These are phyloP conservation scores for Scytalidium sp. DNA, from an alignment of 2,329 filamentous ascomycete genomes.

Conservation along the genomic window DNA sequence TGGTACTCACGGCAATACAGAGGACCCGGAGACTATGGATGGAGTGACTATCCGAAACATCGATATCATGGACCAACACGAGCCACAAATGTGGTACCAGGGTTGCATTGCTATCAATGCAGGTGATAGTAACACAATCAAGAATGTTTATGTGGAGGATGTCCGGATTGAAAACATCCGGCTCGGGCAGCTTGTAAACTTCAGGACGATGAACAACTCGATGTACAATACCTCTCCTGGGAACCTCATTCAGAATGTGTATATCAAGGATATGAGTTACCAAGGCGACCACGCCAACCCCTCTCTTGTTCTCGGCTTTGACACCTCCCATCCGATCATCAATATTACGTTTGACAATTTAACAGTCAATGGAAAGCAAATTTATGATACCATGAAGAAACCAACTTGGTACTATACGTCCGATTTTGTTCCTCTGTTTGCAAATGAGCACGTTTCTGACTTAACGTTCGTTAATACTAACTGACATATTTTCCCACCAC, in stretches of 20 bases:
- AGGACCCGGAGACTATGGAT: slow-evolving; percentile 28
- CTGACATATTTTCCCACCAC: no score
- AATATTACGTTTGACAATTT: slow-evolving; percentile 22
- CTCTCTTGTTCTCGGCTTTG: slow-evolving; percentile 16
- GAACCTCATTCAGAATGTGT: slow-evolving; percentile 27
- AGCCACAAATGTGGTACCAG: slow-evolving; percentile 33
- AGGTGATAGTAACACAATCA: slow-evolving; percentile 30
- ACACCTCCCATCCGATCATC: slow-evolving; percentile 8
- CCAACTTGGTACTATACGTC: slow-evolving; percentile 23
- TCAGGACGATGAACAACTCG: slow-evolving; percentile 32
- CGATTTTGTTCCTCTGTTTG: slow-evolving; percentile 24
- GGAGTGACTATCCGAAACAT: slow-evolving; percentile 29
- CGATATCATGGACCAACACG: slow-evolving; percentile 34
- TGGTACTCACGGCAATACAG: slow-evolving; percentile 33
- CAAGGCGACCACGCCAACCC: slow-evolving; percentile 12
- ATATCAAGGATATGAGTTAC: slow-evolving; percentile 21
- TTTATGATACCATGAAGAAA: slow-evolving; percentile 23
- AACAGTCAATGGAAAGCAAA: slow-evolving; percentile 17
- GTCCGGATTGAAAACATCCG: slow-evolving; percentile 30
- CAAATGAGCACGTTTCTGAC: neutral
- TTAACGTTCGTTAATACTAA: no score
- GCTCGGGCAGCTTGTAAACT: slow-evolving; percentile 29
- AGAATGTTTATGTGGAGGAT: slow-evolving; percentile 26
- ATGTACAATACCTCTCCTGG: slow-evolving; percentile 33
- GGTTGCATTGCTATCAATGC: slow-evolving; percentile 32